Evolutionary conservation across 2,329 filamentous ascomycete species (phyloP).

Genomic region (Capronia coronata): DNA sequence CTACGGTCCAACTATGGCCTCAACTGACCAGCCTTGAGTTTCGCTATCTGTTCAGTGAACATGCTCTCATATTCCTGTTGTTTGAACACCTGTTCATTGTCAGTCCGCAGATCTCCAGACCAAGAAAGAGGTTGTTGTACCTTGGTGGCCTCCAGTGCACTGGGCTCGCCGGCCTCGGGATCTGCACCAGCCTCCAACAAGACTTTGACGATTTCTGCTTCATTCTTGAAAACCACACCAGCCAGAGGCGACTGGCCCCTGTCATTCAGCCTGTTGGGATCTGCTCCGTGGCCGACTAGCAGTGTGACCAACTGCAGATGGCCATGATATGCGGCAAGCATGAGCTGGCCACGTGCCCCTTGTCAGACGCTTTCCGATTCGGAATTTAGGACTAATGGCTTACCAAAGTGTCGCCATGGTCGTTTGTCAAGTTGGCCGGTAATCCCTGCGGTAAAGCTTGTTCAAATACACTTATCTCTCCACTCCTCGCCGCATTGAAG

Average conservation of each 20-base stretch:
- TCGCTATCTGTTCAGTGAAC: constrained; percentile 25
- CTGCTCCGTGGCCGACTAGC: constrained; percentile 57
- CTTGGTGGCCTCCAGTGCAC: constrained; percentile 25
- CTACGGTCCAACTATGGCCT: background rate
- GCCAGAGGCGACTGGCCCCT: constrained; percentile 62
- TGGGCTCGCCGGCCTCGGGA: constrained; percentile 26
- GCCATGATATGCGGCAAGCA: constrained; percentile 67
- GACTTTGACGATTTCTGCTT: constrained; percentile 56
- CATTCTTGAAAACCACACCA: constrained; percentile 67
- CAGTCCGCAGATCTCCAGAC: background rate
- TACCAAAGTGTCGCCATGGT: constrained; percentile 65
- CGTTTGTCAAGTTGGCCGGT: constrained; percentile 64
- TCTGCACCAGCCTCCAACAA: constrained; percentile 36
- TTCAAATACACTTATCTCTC: constrained; percentile 52
- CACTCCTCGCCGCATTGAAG: constrained; percentile 60
- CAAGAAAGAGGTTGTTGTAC: constrained; percentile 1
- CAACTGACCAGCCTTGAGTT: constrained; percentile 10
- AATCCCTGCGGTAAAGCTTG: constrained; percentile 60
- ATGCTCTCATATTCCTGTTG: constrained; percentile 25
- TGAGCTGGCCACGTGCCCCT: constrained; percentile 45
- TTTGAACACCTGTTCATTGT: constrained; percentile 21
- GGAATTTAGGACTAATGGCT: constrained; percentile 18
- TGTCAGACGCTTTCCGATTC: background rate
- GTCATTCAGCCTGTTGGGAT: constrained; percentile 63
- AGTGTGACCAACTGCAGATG: constrained; percentile 55